Evolutionary conservation across 768 basidiomycete genomes (phyloP).

Genomic region (Lactarius sp.): DNA sequence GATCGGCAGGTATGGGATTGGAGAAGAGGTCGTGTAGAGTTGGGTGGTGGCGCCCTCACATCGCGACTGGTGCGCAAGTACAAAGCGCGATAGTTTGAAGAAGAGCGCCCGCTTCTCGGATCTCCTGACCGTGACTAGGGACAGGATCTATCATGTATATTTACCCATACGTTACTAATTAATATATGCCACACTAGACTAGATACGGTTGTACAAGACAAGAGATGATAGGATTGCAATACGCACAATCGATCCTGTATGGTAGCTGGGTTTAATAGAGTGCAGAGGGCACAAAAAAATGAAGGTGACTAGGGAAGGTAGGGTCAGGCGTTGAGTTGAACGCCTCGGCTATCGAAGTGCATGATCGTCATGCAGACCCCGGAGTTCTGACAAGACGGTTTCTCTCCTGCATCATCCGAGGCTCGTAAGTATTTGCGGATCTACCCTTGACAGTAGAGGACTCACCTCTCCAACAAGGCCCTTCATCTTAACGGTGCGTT

Average conservation of each 20-base stretch:
- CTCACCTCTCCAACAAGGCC: slow-evolving; percentile 17
- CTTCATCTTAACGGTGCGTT: slow-evolving; percentile 18
- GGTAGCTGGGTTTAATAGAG: background rate
- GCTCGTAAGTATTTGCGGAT: background rate
- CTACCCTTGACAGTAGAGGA: background rate
- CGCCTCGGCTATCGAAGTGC: background rate
- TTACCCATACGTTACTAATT: background rate
- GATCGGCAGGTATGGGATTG: slow-evolving; percentile 42
- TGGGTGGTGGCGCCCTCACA: slow-evolving; percentile 21
- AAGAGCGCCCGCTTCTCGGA: slow-evolving; percentile 25
- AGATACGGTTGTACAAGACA: background rate
- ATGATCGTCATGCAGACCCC: background rate
- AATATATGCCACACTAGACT: background rate
- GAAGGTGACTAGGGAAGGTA: background rate
- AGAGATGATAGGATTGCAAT: background rate
- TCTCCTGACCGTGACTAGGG: slow-evolving; percentile 6
- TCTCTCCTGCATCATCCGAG: background rate
- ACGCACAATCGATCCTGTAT: background rate
- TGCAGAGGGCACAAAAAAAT: background rate
- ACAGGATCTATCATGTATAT: background rate
- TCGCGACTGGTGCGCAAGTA: slow-evolving; percentile 22
- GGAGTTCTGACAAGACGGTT: background rate
- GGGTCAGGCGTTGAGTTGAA: background rate
- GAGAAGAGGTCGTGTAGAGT: slow-evolving; percentile 35
- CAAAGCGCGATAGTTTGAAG: background rate